A percentile compares a stretch with the other conserved stretches of the same genome.
Conservation (phyloP, 2,329 filamentous ascomycete genomes). For the Beauveria scarabaeidicola region DNA sequence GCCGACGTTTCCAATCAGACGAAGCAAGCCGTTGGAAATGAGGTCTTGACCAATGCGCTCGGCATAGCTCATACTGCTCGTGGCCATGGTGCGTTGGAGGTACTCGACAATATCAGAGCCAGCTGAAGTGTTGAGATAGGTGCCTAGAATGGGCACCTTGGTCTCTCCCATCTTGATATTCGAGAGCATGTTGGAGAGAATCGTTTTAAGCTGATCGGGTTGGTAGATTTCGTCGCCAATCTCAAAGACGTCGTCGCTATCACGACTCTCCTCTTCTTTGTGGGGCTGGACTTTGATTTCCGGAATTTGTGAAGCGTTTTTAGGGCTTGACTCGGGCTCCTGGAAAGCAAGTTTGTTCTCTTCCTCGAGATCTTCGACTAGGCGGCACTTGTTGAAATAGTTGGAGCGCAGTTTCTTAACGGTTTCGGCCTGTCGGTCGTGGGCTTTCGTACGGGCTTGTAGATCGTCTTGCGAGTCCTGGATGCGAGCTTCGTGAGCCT, state of each 20-base stretch:
- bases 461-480: constrained; percentile 94
- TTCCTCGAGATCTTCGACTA: constrained; percentile 94
- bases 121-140: constrained; percentile 84
- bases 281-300: constrained; percentile 81
- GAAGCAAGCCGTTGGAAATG: constrained; percentile 74
- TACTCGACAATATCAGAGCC: constrained; percentile 95
- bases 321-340: constrained; percentile 65
- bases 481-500: constrained; percentile 83
- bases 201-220: constrained; percentile 82
- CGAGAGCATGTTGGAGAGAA: constrained; percentile 76
- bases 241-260: constrained; percentile 80
- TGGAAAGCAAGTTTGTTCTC: constrained; percentile 98
- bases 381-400: constrained; percentile 97
- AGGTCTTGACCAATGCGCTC: constrained; percentile 94
- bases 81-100: constrained; percentile 78
- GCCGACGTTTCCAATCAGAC: constrained; percentile 87
- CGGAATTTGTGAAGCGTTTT: constrained; percentile 52
- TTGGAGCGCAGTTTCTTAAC: constrained; percentile 90
- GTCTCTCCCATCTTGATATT: constrained; percentile 81
- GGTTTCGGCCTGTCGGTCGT: constrained; percentile 81
- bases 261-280: constrained; percentile 50
- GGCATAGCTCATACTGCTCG: constrained; percentile 78
- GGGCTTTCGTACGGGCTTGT: constrained; percentile 80
- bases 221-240: constrained; percentile 83
- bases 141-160: constrained; percentile 92